Conservation (phyloP, 345 rosid genomes). For the Schrenkiella parvula region DNA sequence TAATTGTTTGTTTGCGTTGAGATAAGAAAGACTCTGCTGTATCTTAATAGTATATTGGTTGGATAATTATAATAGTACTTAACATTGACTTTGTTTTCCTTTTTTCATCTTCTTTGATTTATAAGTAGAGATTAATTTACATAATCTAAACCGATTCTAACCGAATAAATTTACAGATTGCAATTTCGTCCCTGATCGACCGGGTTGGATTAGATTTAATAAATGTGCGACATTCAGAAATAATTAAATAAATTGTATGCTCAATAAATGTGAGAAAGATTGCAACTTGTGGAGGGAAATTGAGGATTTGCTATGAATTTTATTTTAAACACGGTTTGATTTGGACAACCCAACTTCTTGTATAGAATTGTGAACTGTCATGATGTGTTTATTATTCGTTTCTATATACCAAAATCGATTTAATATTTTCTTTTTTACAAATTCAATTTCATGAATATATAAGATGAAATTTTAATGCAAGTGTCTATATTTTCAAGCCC, state of each 20-base stretch:
- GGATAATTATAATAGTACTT: no score
- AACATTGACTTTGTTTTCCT: not conserved
- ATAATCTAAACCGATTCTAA: not conserved
- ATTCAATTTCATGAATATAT: not conserved
- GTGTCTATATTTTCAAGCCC: not conserved
- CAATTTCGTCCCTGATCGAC: not conserved
- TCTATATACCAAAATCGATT: not conserved
- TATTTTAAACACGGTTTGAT: constrained; percentile 6
- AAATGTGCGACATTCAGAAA: not conserved
- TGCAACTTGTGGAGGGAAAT: not conserved
- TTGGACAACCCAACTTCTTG: constrained; percentile 28
- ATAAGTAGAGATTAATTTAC: not conserved
- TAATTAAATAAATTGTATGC: constrained; percentile 8
- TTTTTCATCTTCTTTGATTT: not conserved
- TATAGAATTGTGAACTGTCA: not conserved
- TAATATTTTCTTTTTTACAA: not conserved
- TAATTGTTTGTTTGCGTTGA: constrained; percentile 2
- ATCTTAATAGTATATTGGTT: no score
- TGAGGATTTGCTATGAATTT: constrained; percentile 4
- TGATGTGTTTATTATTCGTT: not conserved
- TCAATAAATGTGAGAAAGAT: constrained; percentile 28
- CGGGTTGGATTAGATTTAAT: not conserved
- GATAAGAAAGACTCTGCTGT: not conserved
- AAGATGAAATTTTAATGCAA: not conserved
- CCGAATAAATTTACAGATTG: not conserved